These are phyloP conservation scores for Suhomyces sp. DNA, from an alignment of 805 yeast genomes.

Conservation along the genomic window DNA sequence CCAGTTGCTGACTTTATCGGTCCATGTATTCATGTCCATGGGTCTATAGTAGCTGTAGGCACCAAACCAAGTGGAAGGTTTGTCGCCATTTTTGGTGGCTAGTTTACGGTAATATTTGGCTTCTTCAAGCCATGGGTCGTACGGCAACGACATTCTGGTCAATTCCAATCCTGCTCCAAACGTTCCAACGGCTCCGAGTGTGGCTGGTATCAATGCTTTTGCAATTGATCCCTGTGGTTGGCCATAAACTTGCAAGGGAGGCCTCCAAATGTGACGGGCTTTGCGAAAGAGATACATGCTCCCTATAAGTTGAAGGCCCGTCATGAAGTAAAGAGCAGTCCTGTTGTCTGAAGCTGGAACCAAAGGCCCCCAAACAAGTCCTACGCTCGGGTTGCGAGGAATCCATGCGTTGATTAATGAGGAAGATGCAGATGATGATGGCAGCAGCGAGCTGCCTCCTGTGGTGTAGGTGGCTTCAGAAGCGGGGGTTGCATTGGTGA, in stretches of 20 bases:
- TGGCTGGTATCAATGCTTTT: slow-evolving; percentile 10
- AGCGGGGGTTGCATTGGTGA: neutral
- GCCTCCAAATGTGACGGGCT: slow-evolving; percentile 15
- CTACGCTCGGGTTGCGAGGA: slow-evolving; percentile 14
- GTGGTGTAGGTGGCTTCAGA: neutral
- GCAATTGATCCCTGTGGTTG: slow-evolving; percentile 8
- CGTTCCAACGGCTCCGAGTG: slow-evolving; percentile 47
- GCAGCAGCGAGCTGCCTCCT: slow-evolving; percentile 9
- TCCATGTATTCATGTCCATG: slow-evolving; percentile 42
- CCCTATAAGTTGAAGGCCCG: slow-evolving; percentile 51
- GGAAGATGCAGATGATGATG: slow-evolving; percentile 8
- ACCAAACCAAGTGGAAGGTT: slow-evolving; percentile 64
- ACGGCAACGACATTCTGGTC: slow-evolving; percentile 44
- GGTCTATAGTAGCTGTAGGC: slow-evolving; percentile 55
- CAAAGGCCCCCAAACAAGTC: slow-evolving; percentile 58
- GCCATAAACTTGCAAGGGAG: slow-evolving; percentile 1
- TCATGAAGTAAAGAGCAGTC: slow-evolving; percentile 49
- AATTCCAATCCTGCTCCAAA: slow-evolving; percentile 57
- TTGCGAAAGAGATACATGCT: slow-evolving; percentile 35
- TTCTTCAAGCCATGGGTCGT: slow-evolving; percentile 74
- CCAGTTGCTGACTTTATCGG: slow-evolving; percentile 18
- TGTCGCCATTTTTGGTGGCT: slow-evolving; percentile 48
- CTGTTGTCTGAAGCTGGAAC: slow-evolving; percentile 70
- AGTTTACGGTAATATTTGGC: slow-evolving; percentile 52
- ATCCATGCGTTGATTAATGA: slow-evolving; percentile 6